Conservation (phyloP, 176 grass and related monocot species). For the Oryza brachyantha region DNA sequence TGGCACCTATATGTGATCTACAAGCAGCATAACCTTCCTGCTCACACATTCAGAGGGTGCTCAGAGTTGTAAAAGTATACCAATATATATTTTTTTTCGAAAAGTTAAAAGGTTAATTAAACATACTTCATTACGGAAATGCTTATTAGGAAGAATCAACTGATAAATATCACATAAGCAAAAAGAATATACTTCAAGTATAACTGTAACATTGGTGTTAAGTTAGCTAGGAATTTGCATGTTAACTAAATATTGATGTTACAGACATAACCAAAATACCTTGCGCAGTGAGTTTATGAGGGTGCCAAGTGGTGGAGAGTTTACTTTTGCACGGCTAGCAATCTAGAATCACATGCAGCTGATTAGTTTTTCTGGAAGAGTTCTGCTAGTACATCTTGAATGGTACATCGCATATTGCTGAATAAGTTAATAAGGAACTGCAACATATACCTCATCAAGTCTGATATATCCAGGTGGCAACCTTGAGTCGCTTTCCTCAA, state of each 20-base stretch:
- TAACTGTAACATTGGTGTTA: background rate
- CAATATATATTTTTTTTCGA: background rate
- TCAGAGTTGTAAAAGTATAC: background rate
- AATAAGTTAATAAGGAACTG: constrained; percentile 12
- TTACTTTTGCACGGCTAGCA: constrained; percentile 72
- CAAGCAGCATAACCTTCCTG: constrained; percentile 82
- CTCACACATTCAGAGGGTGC: constrained; percentile 17
- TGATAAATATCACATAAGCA: background rate
- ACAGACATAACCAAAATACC: constrained; percentile 41
- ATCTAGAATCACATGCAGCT: constrained; percentile 52
- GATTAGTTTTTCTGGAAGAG: constrained; percentile 2
- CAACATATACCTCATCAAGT: constrained; percentile 72
- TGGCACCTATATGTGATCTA: constrained; percentile 78
- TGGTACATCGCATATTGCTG: background rate
- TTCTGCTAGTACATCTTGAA: background rate
- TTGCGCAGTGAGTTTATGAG: constrained; percentile 60
- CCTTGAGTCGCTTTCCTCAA: constrained; percentile 65
- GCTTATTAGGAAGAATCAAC: background rate
- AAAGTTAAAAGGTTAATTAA: background rate
- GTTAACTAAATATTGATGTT: constrained; percentile 9
- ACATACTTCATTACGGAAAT: background rate
- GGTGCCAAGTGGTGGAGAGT: constrained; percentile 57
- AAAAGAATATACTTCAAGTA: too few relatives aligned
- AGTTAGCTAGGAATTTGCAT: background rate
- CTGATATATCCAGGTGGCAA: constrained; percentile 91